Percentiles rank a stretch among this genome's conserved stretches.
Evolutionary conservation across 2,329 filamentous ascomycete genomes (phyloP).

Genomic region (Lachnellula willkommii): DNA sequence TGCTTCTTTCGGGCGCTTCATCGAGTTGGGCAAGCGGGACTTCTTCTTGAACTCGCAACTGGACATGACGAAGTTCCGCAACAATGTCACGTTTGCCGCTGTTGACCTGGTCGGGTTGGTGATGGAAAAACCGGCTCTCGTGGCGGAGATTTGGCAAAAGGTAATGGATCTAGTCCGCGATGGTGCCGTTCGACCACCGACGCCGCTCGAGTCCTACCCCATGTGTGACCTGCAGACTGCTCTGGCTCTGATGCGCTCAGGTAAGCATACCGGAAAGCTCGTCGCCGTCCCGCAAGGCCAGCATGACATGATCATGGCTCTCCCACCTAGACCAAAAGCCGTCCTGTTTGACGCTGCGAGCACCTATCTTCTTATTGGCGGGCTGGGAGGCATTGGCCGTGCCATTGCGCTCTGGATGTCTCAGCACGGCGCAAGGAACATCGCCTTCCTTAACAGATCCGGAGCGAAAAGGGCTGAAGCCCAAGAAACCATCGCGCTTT

Average conservation of each 20-base stretch:
- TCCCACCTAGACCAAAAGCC: background rate
- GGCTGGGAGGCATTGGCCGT: slow-evolving; percentile 22
- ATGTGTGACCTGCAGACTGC: no score
- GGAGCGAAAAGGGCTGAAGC: slow-evolving; percentile 2
- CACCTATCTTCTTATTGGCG: slow-evolving; percentile 25
- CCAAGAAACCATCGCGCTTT: slow-evolving; percentile 1
- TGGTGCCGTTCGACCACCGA: no score
- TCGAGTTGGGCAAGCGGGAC: slow-evolving; percentile 36
- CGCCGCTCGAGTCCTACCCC: no score
- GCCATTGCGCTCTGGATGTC: slow-evolving; percentile 11
- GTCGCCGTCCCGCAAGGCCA: slow-evolving; percentile 6
- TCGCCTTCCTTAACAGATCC: slow-evolving; percentile 8
- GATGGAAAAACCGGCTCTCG: no score
- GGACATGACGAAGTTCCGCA: slow-evolving; percentile 31
- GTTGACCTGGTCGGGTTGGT: slow-evolving; percentile 27
- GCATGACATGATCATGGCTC: background rate
- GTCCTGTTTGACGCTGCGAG: background rate
- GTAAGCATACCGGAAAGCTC: slow-evolving; percentile 15
- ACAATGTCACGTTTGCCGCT: slow-evolving; percentile 36
- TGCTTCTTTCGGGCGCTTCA: slow-evolving; percentile 33
- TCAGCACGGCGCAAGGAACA: slow-evolving; percentile 10
- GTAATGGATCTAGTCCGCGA: no score
- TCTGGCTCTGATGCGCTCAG: no score
- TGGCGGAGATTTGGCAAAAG: no score
- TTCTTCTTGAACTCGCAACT: slow-evolving; percentile 27